These are phyloP conservation scores for Flaveria bidentis DNA, from an alignment of 129 eudicot genomes.

Conservation along the genomic window DNA sequence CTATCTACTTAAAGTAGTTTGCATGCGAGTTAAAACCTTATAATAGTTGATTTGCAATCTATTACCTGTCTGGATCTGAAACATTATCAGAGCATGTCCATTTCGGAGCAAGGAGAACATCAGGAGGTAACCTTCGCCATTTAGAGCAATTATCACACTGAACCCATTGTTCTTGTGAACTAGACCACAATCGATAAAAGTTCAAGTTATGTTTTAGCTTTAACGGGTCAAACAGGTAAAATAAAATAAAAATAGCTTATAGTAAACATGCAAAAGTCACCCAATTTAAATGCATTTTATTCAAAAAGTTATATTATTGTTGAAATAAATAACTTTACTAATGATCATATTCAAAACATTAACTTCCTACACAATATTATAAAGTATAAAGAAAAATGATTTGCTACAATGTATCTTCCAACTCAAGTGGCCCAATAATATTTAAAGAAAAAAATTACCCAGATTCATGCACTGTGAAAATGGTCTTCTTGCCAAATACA, in stretches of 20 bases:
- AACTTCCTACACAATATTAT: not conserved
- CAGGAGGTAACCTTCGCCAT: slow-evolving; percentile 4
- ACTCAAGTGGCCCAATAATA: not conserved
- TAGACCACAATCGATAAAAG: not conserved
- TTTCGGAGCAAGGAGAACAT: slow-evolving; percentile 3
- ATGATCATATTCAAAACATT: not conserved
- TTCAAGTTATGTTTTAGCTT: not conserved
- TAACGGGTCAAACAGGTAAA: not conserved
- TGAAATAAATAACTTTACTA: not conserved
- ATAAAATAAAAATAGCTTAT: not conserved
- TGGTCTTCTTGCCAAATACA: slow-evolving; percentile 82
- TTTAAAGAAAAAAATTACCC: slow-evolving; percentile 51
- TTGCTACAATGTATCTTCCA: not conserved
- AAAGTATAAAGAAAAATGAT: not conserved
- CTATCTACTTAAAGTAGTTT: not conserved
- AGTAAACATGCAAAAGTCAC: not conserved
- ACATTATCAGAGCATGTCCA: slow-evolving; percentile 14
- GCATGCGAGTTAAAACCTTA: not conserved
- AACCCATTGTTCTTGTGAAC: slow-evolving; percentile 7
- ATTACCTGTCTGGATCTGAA: not conserved
- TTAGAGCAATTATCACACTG: slow-evolving; percentile 5
- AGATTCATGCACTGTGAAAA: slow-evolving; percentile 62
- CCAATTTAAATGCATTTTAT: not conserved
- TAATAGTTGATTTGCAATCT: not conserved
- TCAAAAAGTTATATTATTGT: not conserved